Evolutionary conservation across 331 rosid genomes (phyloP).

Genomic region (Erythrophleum ivorense): DNA sequence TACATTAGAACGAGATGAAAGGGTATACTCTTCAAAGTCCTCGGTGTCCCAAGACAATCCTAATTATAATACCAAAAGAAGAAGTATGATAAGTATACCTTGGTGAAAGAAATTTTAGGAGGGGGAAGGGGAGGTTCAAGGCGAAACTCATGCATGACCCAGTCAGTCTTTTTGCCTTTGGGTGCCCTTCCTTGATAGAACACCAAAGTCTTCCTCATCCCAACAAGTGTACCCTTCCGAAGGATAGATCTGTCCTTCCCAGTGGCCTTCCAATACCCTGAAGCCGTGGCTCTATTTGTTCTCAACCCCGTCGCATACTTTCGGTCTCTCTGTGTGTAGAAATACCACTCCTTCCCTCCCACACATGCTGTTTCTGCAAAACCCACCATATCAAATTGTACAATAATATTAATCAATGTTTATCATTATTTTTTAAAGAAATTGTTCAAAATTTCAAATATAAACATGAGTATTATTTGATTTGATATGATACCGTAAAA

Average conservation of each 20-base stretch:
- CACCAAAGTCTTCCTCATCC: conserved; percentile 92
- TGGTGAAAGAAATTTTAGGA: conserved; percentile 51
- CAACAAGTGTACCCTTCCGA: conserved; percentile 64
- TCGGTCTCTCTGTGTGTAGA: conserved; percentile 81
- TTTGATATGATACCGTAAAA: too few relatives aligned
- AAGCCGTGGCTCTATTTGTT: conserved; percentile 83
- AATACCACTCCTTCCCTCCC: conserved; percentile 93
- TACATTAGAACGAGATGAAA: too few relatives aligned
- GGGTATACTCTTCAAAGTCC: too few relatives aligned
- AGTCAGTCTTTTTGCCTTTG: conserved; percentile 85
- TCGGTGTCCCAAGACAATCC: too few relatives aligned
- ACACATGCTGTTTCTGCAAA: conserved; percentile 72
- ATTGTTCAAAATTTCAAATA: too few relatives aligned
- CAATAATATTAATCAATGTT: too few relatives aligned
- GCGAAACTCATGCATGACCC: conserved; percentile 97
- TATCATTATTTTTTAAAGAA: not conserved
- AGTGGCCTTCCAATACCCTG: conserved; percentile 97
- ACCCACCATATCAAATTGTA: too few relatives aligned
- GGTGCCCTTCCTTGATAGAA: conserved; percentile 97
- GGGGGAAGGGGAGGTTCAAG: conserved; percentile 60
- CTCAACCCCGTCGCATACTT: conserved; percentile 86
- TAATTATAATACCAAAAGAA: too few relatives aligned
- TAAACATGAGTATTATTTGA: too few relatives aligned
- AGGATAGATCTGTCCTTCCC: conserved; percentile 75
- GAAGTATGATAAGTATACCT: conserved; percentile 45